Evolutionary conservation across 768 basidiomycete species (phyloP), one percentile per base, ranked within the genome.

Genomic region (Lactarius tabidus): DNA sequence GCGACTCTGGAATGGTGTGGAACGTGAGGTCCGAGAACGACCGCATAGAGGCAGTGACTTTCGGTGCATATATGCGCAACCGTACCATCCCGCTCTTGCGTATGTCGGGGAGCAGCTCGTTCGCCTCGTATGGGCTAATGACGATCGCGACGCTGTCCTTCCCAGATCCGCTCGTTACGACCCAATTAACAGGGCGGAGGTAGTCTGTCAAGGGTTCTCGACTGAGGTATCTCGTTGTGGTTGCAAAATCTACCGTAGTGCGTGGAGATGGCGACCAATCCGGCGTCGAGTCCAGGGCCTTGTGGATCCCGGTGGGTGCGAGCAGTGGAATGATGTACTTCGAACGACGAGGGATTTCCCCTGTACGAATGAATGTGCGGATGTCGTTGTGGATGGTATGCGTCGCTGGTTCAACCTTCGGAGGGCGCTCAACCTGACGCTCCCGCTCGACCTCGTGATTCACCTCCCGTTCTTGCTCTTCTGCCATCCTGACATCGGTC

Each of bases 131-230:
- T 20, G 57, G 63, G 31, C 57, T 59, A 15, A 64, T 59, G 15
- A 52, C 63, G 52, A 64, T 29, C 36, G 58, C 17, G 18, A 23
- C 39, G 36, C 33, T 31, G 23, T 55, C 15, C 29, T 36, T 35
- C 18, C 55, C 56, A 18, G 48, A 38, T 45, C 57, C 38, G 31
- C 45, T 63, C 20, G 63, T 60, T 10, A 64, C 58, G 29, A 64
- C 54, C 57, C 63, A 64, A 52, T 59, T 59, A 26, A 64, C 51
- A 1, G 63, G 63, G 15, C 63, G 63, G 29, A 65, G 57, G 33
- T 57, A 51, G 6, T 63, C 62, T n/a, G 54, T 43, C 55, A 63
- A 41, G 5, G 20, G 1, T 33, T 20, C 28, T 28, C 20, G 5
- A 4, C 9, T 54, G 6, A 38, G 54, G 29, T 8, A 3, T 8